Percentiles rank a stretch among this genome's conserved stretches.
phyloP scores from a whole-genome alignment of 805 yeast species.

The Ogataea paraovalis region DNA sequence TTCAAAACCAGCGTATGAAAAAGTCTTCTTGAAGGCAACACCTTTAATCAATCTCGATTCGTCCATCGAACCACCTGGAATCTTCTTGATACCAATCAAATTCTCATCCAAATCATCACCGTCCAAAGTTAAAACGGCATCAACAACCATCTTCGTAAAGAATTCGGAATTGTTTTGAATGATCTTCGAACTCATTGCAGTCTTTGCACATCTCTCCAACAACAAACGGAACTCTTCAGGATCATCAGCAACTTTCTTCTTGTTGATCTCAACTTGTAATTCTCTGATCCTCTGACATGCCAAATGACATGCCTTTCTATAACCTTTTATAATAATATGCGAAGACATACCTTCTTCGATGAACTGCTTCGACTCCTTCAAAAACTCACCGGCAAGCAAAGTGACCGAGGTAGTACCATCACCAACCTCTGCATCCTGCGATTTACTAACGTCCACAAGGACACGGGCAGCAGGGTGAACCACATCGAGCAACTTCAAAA shows the following conservation, averaged over 20 bases:
- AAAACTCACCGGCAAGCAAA: slow-evolving; percentile 87
- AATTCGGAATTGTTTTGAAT: slow-evolving; percentile 83
- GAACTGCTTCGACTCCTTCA: slow-evolving; percentile 84
- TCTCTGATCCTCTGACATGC: slow-evolving; percentile 73
- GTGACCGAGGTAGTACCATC: slow-evolving; percentile 98
- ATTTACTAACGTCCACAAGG: slow-evolving; percentile 87
- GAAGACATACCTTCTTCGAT: slow-evolving; percentile 96
- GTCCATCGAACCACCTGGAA: slow-evolving; percentile 95
- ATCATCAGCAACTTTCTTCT: slow-evolving; percentile 41
- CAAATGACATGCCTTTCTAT: slow-evolving; percentile 72
- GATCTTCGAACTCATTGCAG: slow-evolving; percentile 96
- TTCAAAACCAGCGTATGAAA: slow-evolving; percentile 97
- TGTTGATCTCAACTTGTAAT: slow-evolving; percentile 62
- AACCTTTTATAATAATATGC: slow-evolving; percentile 83
- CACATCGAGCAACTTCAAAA: slow-evolving; percentile 83
- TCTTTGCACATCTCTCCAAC: slow-evolving; percentile 87
- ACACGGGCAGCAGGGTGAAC: slow-evolving; percentile 99
- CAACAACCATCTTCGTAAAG: slow-evolving; percentile 95
- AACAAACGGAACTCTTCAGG: slow-evolving; percentile 62
- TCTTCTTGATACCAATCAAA: slow-evolving; percentile 89
- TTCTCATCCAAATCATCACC: slow-evolving; percentile 82
- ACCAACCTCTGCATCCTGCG: slow-evolving; percentile 98
- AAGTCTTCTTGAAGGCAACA: slow-evolving; percentile 96
- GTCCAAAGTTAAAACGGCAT: slow-evolving; percentile 86
- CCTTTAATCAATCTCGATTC: slow-evolving; percentile 88